Conservation (phyloP, 2,329 filamentous ascomycete species). For the Fusarium sp. region DNA sequence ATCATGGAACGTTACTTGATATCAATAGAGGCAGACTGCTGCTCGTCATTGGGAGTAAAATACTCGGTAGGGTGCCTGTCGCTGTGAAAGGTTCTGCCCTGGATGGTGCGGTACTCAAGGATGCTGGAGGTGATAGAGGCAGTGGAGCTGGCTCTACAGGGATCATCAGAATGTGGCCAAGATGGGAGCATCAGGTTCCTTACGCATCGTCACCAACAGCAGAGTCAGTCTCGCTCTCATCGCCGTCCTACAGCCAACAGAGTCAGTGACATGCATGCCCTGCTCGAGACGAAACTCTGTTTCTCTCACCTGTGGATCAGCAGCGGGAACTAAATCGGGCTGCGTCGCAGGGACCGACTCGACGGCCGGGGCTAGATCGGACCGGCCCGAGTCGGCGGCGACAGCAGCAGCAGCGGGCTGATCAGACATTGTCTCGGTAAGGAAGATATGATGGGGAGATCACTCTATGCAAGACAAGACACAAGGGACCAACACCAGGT, state of each 20-base stretch:
- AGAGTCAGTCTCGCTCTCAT: conserved; percentile 29
- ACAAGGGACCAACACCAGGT: neutral
- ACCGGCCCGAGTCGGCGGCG: conserved; percentile 12
- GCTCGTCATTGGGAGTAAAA: conserved; percentile 42
- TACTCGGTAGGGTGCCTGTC: conserved; percentile 40
- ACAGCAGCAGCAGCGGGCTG: neutral
- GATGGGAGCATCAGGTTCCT: neutral
- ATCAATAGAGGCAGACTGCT: conserved; percentile 41
- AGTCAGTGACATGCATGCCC: neutral
- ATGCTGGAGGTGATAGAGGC: conserved; percentile 41
- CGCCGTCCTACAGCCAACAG: conserved; percentile 13
- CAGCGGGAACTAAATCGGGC: conserved; percentile 32
- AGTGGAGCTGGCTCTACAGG: conserved; percentile 37
- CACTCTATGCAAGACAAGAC: neutral
- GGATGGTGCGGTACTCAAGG: conserved; percentile 39
- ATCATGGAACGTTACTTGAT: conserved; percentile 29
- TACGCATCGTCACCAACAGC: conserved; percentile 34
- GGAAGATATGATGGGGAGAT: no score
- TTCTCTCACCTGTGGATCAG: conserved; percentile 29
- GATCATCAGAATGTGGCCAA: conserved; percentile 3
- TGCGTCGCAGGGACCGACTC: conserved; percentile 27
- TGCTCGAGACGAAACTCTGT: neutral
- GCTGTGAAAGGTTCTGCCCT: conserved; percentile 41
- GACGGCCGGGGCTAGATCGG: conserved; percentile 24
- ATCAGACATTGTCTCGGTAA: conserved; percentile 12